Evolutionary conservation across 78 protist genomes (phyloP).

Genomic region (Bodo saltans): DNA sequence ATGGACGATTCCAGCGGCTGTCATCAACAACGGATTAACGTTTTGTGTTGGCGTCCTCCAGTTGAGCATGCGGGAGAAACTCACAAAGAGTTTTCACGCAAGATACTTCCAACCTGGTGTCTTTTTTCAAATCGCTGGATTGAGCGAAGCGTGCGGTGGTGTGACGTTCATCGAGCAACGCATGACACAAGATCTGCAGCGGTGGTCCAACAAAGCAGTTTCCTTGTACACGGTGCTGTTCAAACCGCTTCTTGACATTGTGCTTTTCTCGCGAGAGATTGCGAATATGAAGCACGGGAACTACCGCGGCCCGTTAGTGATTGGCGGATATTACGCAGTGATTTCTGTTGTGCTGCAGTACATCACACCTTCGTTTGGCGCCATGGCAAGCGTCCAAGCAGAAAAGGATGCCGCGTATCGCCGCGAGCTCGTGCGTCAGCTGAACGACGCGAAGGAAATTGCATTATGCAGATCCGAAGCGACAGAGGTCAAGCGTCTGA

Average conservation of each 20-base stretch:
- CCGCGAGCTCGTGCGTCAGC: neutral
- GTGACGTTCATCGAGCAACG: neutral
- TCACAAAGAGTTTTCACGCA: neutral
- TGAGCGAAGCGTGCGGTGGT: no score
- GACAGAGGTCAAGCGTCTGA: neutral
- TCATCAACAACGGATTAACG: neutral
- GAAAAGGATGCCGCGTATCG: neutral
- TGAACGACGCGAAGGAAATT: neutral
- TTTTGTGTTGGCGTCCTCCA: neutral
- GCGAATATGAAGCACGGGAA: neutral
- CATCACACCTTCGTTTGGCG: neutral
- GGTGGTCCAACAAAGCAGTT: neutral
- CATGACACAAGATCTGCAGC: conserved; percentile 20
- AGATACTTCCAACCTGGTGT: neutral
- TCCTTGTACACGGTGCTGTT: conserved; percentile 6
- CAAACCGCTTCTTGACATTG: conserved; percentile 17
- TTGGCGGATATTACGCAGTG: neutral
- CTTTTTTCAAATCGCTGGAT: neutral
- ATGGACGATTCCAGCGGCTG: conserved; percentile 6
- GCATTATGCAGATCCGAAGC: neutral
- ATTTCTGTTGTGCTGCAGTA: neutral
- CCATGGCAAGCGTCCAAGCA: neutral
- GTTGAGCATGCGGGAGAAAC: neutral
- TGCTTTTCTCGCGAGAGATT: conserved; percentile 8
- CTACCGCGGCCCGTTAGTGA: neutral